Evolutionary conservation across 306 rosid species (phyloP).

Genomic region (Lupinus albus): DNA sequence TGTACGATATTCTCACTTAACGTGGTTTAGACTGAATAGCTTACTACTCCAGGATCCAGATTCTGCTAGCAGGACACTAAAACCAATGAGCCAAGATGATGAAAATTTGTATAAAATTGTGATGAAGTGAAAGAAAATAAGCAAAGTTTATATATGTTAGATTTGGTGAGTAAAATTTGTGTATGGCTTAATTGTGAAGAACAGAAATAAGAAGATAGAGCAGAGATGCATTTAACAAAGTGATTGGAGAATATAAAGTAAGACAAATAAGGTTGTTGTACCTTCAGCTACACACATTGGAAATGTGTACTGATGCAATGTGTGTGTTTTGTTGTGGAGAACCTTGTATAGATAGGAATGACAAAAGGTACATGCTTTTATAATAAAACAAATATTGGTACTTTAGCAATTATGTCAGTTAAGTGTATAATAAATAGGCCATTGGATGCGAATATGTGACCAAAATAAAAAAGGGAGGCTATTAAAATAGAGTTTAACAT

Average conservation of each 20-base stretch:
- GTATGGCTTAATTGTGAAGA: not conserved
- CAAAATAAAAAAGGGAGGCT: constrained; percentile 17
- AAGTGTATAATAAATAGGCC: constrained; percentile 41
- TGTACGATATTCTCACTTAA: too few species aligned
- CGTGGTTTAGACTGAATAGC: too few species aligned
- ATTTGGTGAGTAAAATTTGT: too few species aligned
- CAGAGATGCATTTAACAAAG: constrained; percentile 24
- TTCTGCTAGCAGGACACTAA: too few species aligned
- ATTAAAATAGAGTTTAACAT: too few species aligned
- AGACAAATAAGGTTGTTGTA: constrained; percentile 37
- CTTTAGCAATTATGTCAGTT: constrained; percentile 50
- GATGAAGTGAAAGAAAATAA: constrained; percentile 26
- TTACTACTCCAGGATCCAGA: too few species aligned
- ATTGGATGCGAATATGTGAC: constrained; percentile 43
- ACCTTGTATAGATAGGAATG: constrained; percentile 50
- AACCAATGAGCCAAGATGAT: too few species aligned
- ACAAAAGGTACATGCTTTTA: constrained; percentile 50
- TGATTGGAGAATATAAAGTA: constrained; percentile 21
- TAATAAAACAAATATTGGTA: constrained; percentile 57
- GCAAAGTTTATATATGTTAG: too few species aligned
- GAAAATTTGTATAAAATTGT: too few species aligned
- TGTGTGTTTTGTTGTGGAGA: constrained; percentile 44
- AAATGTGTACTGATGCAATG: constrained; percentile 45
- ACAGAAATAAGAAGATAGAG: not conserved
- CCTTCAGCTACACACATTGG: constrained; percentile 59